phyloP scores from a whole-genome alignment of 1,284 basidiomycete species.

The Paramarasmius palmivorus region DNA sequence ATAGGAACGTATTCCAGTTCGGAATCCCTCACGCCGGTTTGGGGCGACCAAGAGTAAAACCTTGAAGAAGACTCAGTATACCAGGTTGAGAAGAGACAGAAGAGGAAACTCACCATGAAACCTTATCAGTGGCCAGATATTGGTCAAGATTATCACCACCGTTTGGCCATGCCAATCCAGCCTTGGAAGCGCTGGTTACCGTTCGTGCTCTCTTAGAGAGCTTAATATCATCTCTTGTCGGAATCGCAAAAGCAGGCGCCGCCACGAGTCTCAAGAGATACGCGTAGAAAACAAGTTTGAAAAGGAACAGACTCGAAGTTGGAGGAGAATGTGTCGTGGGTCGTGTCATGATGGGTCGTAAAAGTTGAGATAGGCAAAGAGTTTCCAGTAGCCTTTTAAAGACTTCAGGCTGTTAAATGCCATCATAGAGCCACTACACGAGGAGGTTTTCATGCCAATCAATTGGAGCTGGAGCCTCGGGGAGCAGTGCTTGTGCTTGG shows the following conservation, averaged over 20 bases:
- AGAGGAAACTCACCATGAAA: constrained; percentile 42
- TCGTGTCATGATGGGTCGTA: constrained; percentile 7
- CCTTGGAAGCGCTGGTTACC: constrained; percentile 37
- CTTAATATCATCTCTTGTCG: background rate
- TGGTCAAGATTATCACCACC: constrained; percentile 44
- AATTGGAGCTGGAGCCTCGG: no score
- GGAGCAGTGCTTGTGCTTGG: no score
- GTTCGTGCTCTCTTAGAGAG: background rate
- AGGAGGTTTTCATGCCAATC: no score
- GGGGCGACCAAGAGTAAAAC: constrained; percentile 54
- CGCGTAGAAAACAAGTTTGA: background rate
- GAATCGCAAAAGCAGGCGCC: constrained; percentile 4
- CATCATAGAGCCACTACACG: constrained; percentile 4
- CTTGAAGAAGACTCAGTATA: constrained; percentile 22
- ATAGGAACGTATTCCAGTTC: constrained; percentile 49
- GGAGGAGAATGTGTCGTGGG: background rate
- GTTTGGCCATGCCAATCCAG: constrained; percentile 62
- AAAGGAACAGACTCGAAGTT: background rate
- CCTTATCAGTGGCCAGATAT: constrained; percentile 36
- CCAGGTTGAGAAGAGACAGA: background rate
- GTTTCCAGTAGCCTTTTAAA: background rate
- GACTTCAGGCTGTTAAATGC: background rate
- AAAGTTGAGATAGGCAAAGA: background rate
- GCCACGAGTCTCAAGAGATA: constrained; percentile 1
- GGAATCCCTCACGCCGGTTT: constrained; percentile 17